Base-by-base conservation (phyloP, 164 flowering plant genomes). In the Aristolochia contorta region DNA sequence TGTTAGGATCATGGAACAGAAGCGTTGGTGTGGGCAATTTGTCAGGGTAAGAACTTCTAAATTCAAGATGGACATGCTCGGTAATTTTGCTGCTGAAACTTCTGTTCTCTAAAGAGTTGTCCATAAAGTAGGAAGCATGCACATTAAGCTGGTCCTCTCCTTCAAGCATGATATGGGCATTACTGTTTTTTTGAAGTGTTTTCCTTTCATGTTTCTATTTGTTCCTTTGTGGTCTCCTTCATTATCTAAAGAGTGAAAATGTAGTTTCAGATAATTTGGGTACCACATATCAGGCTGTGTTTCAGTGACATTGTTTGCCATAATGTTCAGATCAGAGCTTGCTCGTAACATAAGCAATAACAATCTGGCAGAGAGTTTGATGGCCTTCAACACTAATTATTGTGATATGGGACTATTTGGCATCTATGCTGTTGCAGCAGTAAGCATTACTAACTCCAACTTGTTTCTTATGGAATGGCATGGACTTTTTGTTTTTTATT, bases 1-100 rank as follows among this genome's bases (percentile, higher is more conserved):
- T 90, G 87, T 46, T 90, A 71, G 97, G 97, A 50, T 81, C 90
- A 50, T 90, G 92, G 92, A 85, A 81, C 51, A 85, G 77, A 65
- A 80, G 45, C 74, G 77, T 72, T 21, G 77, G 76, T 41, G 89
- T 83, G 47, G 97, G 95, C 63, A 85, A 90, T 71, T 89, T 81
- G 71, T 78, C 79, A 79, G 95, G 97, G 97, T 87, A 53, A 68
- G 59, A n/a, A 4, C 53, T 16, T 32, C 47, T 37, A 10, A 37
- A 37, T 37, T 37, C 12, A 3, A 37, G 5, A 10, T 37, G 43
- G 12, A 37, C 43, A 37, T 37, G 43, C 43, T 37, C 7, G 1
- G 9, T 37, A 37, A 37, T 37, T 37, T 10, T 37, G 43, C 9
- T 37, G 7, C 5, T 6, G 43, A 4, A 6, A 37, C 43, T 37